phyloP scores from a whole-genome alignment of 164 flowering plant species.

The Vitis amurensis region DNA sequence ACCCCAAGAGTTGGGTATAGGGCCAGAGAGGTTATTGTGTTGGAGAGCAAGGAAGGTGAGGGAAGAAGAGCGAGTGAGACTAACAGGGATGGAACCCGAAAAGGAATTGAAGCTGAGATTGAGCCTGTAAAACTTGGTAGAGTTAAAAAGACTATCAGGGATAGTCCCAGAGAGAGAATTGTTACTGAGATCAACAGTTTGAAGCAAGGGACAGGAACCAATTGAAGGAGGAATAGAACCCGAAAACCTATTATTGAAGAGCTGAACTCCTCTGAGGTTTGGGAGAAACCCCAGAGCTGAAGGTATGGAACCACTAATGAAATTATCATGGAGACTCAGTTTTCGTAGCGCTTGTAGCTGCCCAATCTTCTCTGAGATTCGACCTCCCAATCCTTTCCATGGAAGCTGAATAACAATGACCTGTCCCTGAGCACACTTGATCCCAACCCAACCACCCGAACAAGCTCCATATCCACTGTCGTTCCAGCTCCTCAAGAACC shows the following conservation, averaged over 20 bases:
- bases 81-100: constrained; percentile 33
- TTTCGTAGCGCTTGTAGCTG: constrained; percentile 63
- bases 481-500: constrained; percentile 76
- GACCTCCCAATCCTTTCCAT: constrained; percentile 74
- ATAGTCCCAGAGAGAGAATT: constrained; percentile 38
- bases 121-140: constrained; percentile 37
- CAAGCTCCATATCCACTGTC: constrained; percentile 63
- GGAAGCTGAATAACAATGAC: constrained; percentile 93
- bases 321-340: constrained; percentile 83
- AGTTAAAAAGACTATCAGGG: constrained; percentile 29
- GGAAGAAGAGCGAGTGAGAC: constrained; percentile 23
- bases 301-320: constrained; percentile 37
- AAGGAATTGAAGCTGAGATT: constrained; percentile 46
- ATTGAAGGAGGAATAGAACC: constrained; percentile 47
- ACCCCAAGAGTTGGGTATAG: constrained; percentile 36
- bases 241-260: constrained; percentile 40
- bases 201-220: constrained; percentile 34
- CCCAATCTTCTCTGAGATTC: constrained; percentile 68
- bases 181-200: constrained; percentile 41
- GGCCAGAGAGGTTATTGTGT: constrained; percentile 43
- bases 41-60: constrained; percentile 38
- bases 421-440: constrained; percentile 75
- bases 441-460: constrained; percentile 83
- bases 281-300: constrained; percentile 33
- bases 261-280: constrained; percentile 44